Conservation (phyloP, 257 asterid genomes). For the Nicotiana benthamiana region DNA sequence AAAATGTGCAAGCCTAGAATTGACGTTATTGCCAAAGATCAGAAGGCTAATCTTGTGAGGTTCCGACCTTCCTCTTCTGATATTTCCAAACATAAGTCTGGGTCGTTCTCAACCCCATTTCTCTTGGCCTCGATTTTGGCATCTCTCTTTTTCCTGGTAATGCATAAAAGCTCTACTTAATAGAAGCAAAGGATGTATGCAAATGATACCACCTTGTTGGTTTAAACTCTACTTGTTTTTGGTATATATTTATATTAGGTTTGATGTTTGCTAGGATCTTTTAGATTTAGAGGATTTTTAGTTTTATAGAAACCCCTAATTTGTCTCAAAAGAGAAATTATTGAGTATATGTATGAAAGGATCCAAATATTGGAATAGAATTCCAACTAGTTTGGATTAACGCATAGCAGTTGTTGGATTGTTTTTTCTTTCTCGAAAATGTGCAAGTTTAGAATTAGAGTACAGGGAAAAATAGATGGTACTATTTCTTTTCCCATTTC, state of each 20-base stretch:
- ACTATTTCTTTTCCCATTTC: neutral
- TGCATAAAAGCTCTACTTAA: neutral
- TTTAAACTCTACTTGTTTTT: neutral
- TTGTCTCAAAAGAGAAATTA: too few relatives aligned
- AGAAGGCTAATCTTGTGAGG: slow-evolving; percentile 45
- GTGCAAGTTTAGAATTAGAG: neutral
- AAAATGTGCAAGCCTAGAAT: neutral
- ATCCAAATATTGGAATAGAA: neutral
- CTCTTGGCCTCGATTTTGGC: slow-evolving; percentile 35
- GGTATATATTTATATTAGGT: neutral
- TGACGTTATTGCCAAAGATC: slow-evolving; percentile 13
- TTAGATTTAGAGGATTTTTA: neutral
- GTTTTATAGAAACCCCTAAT: too few relatives aligned
- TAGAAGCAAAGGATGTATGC: neutral
- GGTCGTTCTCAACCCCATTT: slow-evolving; percentile 70
- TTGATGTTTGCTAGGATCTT: neutral
- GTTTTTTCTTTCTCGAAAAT: neutral
- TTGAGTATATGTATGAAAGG: neutral
- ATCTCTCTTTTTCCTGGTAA: slow-evolving; percentile 5
- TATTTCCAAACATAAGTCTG: slow-evolving; percentile 56
- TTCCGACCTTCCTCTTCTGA: slow-evolving; percentile 36
- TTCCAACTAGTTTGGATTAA: neutral
- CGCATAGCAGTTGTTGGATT: neutral
- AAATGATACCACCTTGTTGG: neutral
- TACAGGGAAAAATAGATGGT: neutral